Conservation (phyloP, 129 eudicot genomes). For the Flaveria robusta region DNA sequence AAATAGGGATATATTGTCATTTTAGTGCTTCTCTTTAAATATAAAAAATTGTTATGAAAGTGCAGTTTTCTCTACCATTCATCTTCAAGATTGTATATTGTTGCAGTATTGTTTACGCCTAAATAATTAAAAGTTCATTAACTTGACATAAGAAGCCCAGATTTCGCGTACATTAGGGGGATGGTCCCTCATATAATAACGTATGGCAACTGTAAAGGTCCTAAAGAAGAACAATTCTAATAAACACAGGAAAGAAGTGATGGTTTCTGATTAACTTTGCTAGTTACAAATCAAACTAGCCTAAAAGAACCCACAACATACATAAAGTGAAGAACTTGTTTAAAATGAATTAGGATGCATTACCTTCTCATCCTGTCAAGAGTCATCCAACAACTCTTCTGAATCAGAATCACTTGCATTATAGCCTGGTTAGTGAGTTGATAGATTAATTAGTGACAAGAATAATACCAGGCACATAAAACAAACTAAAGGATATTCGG, state of each 20-base stretch:
- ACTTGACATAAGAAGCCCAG: neutral
- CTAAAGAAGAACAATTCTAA: neutral
- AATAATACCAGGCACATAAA: neutral
- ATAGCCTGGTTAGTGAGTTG: conserved; percentile 52
- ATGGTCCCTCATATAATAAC: neutral
- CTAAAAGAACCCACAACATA: neutral
- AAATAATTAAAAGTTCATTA: neutral
- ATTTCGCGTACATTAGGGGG: neutral
- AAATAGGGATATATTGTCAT: neutral
- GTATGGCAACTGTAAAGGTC: conserved; percentile 12
- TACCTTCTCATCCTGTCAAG: conserved; percentile 49
- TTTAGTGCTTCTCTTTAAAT: neutral
- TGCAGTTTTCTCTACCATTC: neutral
- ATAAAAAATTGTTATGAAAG: neutral
- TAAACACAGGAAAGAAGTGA: conserved; percentile 11
- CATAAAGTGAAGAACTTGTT: neutral
- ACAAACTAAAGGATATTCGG: neutral
- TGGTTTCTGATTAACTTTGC: neutral
- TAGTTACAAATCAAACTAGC: neutral
- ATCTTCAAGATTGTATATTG: neutral
- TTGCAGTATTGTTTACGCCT: neutral
- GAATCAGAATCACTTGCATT: conserved; percentile 91
- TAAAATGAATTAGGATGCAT: neutral
- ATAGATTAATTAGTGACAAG: conserved; percentile 1
- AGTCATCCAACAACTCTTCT: conserved; percentile 54